phyloP scores from a whole-genome alignment of 192 early-diverging fungal species.

The Coemansia sp. region DNA sequence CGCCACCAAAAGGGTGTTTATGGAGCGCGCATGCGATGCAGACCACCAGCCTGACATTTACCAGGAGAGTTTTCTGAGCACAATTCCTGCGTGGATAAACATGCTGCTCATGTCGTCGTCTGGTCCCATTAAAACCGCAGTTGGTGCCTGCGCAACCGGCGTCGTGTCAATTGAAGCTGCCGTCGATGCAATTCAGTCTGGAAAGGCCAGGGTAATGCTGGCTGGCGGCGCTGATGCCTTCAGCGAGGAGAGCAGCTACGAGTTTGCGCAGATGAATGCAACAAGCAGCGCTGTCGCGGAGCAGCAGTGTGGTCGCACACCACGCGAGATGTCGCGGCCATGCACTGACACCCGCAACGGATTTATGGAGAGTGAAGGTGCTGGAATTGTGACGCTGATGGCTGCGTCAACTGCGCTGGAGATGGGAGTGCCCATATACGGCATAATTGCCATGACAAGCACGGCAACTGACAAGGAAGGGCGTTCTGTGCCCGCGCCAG shows the following conservation, averaged over 20 bases:
- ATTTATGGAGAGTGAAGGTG: constrained; percentile 94
- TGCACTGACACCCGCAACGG: constrained; percentile 86
- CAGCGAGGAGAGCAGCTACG: constrained; percentile 86
- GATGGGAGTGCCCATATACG: constrained; percentile 90
- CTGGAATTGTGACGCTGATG: constrained; percentile 89
- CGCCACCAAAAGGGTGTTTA: constrained; percentile 74
- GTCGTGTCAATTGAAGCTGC: constrained; percentile 89
- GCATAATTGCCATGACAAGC: constrained; percentile 80
- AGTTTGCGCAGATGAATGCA: constrained; percentile 98
- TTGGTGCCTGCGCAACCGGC: constrained; percentile 93
- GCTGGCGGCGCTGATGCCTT: constrained; percentile 90
- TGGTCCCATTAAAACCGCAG: constrained; percentile 78
- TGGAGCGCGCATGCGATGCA: constrained; percentile 76
- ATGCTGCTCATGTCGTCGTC: constrained; percentile 90
- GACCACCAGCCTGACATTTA: constrained; percentile 89
- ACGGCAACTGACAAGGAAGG: constrained; percentile 97
- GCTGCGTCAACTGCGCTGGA: constrained; percentile 80
- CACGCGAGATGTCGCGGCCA: constrained; percentile 91
- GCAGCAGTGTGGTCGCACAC: constrained; percentile 78
- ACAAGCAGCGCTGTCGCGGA: constrained; percentile 83
- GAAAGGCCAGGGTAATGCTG: constrained; percentile 90
- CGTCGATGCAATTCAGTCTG: constrained; percentile 83
- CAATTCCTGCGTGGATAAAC: constrained; percentile 95
- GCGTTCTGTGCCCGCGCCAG: constrained; percentile 94
- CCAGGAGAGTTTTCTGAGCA: constrained; percentile 96